A percentile compares a stretch with the other conserved stretches of the same genome.
These are phyloP conservation scores for Mycena sanguinolenta DNA, from an alignment of 768 basidiomycete genomes.

Conservation along the genomic window DNA sequence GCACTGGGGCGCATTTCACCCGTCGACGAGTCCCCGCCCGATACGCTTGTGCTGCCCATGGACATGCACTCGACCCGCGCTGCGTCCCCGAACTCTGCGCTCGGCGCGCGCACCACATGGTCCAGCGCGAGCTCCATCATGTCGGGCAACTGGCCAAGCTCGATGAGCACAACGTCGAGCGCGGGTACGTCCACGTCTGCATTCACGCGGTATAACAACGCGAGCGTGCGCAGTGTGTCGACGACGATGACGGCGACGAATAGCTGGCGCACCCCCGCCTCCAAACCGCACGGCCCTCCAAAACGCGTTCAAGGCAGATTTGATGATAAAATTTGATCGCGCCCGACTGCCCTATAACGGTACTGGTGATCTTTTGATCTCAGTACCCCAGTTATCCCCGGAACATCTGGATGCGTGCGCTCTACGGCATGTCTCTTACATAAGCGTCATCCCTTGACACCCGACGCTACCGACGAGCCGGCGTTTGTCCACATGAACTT, in stretches of 20 bases:
- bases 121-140: slow-evolving; percentile 74
- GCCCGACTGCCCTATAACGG: too few species aligned
- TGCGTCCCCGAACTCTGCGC: slow-evolving; percentile 71
- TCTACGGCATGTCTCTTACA: too few species aligned
- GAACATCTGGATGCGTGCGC: too few species aligned
- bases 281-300: slow-evolving; percentile 40
- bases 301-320: slow-evolving; percentile 37
- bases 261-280: slow-evolving; percentile 74
- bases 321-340: too few species aligned
- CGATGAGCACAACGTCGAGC: slow-evolving; percentile 76
- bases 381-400: too few species aligned
- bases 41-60: slow-evolving; percentile 36
- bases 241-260: slow-evolving; percentile 83
- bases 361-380: too few species aligned
- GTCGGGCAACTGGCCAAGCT: slow-evolving; percentile 85
- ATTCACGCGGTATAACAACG: slow-evolving; percentile 86
- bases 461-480: too few species aligned
- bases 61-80: slow-evolving; percentile 57
- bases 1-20: slow-evolving; percentile 55
- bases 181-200: slow-evolving; percentile 77
- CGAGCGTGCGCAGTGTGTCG: slow-evolving; percentile 78
- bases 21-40: slow-evolving; percentile 51
- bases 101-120: slow-evolving; percentile 63
- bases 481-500: too few species aligned
- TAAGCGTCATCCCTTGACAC: too few species aligned